Percentiles rank a stretch among this genome's conserved stretches.
Conservation (phyloP, 306 rosid genomes). For the Cicer bijugum region DNA sequence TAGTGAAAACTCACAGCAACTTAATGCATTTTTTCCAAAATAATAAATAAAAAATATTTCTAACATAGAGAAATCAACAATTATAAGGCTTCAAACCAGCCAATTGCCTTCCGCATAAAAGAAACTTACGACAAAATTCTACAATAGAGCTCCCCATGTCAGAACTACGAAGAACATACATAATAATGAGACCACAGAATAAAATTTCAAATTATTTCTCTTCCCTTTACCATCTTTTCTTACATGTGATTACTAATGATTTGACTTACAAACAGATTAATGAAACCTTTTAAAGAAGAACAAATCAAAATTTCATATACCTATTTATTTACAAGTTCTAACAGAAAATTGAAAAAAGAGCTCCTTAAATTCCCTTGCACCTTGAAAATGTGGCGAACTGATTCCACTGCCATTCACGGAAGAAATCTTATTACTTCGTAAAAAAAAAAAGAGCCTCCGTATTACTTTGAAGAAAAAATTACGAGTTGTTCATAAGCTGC, state of each 20-base stretch:
- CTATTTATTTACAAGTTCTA: slow-evolving; percentile 71
- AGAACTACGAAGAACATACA: not conserved
- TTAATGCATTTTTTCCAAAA: no score
- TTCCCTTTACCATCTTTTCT: slow-evolving; percentile 42
- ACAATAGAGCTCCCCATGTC: not conserved
- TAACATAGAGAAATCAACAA: no score
- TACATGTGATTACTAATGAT: slow-evolving; percentile 57
- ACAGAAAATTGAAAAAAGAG: slow-evolving; percentile 37
- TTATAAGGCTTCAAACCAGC: no score
- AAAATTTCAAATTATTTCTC: slow-evolving; percentile 42
- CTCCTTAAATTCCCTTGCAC: slow-evolving; percentile 55
- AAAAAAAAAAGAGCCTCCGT: not conserved
- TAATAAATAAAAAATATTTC: no score
- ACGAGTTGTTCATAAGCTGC: slow-evolving; percentile 18
- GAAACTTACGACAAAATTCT: not conserved
- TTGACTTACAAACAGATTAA: slow-evolving; percentile 41
- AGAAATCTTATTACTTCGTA: slow-evolving; percentile 9
- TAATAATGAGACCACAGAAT: slow-evolving; percentile 6
- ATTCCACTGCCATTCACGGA: slow-evolving; percentile 40
- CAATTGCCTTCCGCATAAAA: no score
- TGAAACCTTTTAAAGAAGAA: not conserved
- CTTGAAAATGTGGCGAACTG: slow-evolving; percentile 51
- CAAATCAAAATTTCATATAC: slow-evolving; percentile 46
- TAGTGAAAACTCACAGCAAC: no score
- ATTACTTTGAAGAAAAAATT: not conserved